Percentiles rank a stretch among this genome's conserved stretches.
These are phyloP conservation scores for Talaromyces funiculosus DNA, from an alignment of 2,329 filamentous ascomycete genomes.

Conservation along the genomic window DNA sequence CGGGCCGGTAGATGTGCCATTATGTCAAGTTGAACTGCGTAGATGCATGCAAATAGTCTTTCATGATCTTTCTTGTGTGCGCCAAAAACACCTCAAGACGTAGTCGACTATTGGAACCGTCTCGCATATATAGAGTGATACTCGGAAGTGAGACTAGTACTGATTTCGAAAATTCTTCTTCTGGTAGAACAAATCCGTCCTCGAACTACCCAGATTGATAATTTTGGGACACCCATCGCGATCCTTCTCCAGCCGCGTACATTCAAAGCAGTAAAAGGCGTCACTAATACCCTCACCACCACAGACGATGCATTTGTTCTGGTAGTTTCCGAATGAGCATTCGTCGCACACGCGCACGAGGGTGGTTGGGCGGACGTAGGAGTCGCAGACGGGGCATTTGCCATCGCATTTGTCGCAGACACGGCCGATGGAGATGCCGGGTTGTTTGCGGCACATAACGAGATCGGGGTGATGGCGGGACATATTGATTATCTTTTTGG, in stretches of 20 bases:
- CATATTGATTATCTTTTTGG: constrained; percentile 47
- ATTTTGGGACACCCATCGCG: constrained; percentile 98
- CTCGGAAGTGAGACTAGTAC: constrained; percentile 21
- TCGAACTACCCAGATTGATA: constrained; percentile 91
- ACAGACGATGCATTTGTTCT: constrained; percentile 99
- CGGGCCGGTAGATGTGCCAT: constrained; percentile 41
- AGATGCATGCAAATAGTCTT: neutral
- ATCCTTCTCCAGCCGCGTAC: constrained; percentile 93
- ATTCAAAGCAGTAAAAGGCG: constrained; percentile 99
- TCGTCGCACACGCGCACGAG: constrained; percentile 98
- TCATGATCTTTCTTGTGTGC: neutral
- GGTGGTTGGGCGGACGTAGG: constrained; percentile 95
- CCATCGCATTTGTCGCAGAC: constrained; percentile 99
- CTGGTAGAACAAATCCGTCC: constrained; percentile 82
- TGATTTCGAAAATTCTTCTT: constrained; percentile 56
- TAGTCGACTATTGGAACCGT: neutral
- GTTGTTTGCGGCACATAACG: constrained; percentile 98
- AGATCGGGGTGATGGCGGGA: constrained; percentile 96
- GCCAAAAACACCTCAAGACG: neutral
- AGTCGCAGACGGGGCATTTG: constrained; percentile 98
- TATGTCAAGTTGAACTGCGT: neutral
- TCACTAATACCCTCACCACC: constrained; percentile 97
- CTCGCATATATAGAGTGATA: constrained; percentile 2
- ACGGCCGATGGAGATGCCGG: constrained; percentile 94
- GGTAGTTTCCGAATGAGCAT: constrained; percentile 98